Conservation (phyloP, 257 asterid genomes). For the Agastache rugosa region DNA sequence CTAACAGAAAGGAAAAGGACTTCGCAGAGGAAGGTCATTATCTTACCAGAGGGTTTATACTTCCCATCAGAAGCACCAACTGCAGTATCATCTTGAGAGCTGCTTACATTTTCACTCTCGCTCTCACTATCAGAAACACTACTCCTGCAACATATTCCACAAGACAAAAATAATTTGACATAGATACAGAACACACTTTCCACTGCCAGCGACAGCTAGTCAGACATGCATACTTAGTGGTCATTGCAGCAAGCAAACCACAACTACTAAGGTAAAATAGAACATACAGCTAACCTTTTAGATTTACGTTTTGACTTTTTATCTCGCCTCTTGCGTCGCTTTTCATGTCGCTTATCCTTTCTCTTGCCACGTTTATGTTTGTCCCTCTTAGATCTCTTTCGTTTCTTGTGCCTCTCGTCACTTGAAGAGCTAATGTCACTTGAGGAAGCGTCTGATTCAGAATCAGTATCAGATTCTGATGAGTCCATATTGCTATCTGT, state of each 20-base stretch:
- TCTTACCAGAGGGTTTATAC: conserved; percentile 54
- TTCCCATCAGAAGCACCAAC: conserved; percentile 47
- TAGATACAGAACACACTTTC: neutral
- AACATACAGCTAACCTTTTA: conserved; percentile 57
- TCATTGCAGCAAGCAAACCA: neutral
- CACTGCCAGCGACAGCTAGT: neutral
- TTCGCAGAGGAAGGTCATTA: conserved; percentile 22
- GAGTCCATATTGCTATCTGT: conserved; percentile 73
- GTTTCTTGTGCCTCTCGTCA: conserved; percentile 78
- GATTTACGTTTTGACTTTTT: conserved; percentile 76
- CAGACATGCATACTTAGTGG: neutral
- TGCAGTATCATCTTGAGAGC: conserved; percentile 58
- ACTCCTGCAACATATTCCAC: conserved; percentile 52
- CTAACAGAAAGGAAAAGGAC: neutral
- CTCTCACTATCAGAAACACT: conserved; percentile 67
- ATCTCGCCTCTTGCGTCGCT: conserved; percentile 81
- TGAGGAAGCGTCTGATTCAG: conserved; percentile 64
- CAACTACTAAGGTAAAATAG: neutral
- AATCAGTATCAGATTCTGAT: conserved; percentile 85
- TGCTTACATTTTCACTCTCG: conserved; percentile 49
- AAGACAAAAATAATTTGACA: conserved; percentile 12
- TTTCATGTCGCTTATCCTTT: conserved; percentile 76
- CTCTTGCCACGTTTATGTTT: conserved; percentile 69
- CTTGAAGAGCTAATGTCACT: conserved; percentile 82
- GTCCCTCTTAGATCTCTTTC: conserved; percentile 86